Conservation (phyloP, 768 basidiomycete genomes). For the Xerocomellus amylosporus region DNA sequence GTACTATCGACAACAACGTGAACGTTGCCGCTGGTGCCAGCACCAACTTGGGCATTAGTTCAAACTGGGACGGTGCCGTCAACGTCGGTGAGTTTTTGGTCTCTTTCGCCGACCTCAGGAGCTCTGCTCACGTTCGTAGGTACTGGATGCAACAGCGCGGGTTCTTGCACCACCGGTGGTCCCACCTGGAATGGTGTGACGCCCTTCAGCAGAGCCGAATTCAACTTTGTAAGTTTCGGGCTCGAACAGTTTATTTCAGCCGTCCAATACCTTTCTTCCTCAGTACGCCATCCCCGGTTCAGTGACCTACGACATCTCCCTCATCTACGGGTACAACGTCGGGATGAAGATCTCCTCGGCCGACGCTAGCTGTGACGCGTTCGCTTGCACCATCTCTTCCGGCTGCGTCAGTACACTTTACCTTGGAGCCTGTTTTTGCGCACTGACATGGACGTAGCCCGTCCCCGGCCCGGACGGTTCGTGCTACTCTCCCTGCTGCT, state of each 20-base stretch:
- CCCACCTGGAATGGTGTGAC: conserved; percentile 31
- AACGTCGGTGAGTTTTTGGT: conserved; percentile 25
- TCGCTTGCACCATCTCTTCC: conserved; percentile 31
- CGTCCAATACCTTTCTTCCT: not conserved
- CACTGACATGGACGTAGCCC: conserved; percentile 19
- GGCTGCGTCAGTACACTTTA: conserved; percentile 26
- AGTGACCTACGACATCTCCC: conserved; percentile 34
- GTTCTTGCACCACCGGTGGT: conserved; percentile 29
- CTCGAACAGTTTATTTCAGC: not conserved
- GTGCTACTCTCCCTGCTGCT: conserved; percentile 32
- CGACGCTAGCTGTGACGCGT: conserved; percentile 24
- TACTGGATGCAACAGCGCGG: conserved; percentile 26
- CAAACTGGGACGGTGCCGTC: conserved; percentile 32
- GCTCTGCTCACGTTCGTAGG: conserved; percentile 19
- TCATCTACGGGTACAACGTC: conserved; percentile 35
- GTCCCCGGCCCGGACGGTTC: conserved; percentile 27
- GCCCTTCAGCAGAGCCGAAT: conserved; percentile 34
- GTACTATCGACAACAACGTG: conserved; percentile 27
- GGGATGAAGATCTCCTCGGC: conserved; percentile 34
- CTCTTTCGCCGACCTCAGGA: not conserved
- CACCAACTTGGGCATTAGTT: conserved; percentile 29
- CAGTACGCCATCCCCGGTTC: conserved; percentile 25
- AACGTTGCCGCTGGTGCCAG: conserved; percentile 22
- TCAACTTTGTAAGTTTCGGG: conserved; percentile 27
- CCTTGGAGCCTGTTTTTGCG: no score